phyloP scores from a whole-genome alignment of 1,139 yeast species.

The Pichia sp. region DNA sequence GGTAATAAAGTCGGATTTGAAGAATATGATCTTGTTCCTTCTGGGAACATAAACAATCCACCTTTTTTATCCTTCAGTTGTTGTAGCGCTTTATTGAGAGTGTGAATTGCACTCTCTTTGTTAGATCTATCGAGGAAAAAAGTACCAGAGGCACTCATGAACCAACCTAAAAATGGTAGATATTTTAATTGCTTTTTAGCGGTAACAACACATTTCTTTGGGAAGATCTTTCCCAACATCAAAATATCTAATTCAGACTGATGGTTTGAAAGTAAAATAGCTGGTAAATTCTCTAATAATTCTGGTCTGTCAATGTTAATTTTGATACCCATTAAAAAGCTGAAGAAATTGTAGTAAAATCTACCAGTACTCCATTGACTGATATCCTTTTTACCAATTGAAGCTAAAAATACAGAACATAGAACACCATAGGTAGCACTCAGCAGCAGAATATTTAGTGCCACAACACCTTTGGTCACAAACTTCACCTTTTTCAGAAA shows the following conservation, averaged over 20 bases:
- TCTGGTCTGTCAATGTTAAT: slow-evolving; percentile 61
- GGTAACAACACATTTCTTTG: slow-evolving; percentile 85
- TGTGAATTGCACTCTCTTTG: slow-evolving; percentile 64
- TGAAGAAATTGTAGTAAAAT: slow-evolving; percentile 57
- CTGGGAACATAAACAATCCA: slow-evolving; percentile 83
- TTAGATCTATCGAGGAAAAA: slow-evolving; percentile 84
- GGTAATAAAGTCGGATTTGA: slow-evolving; percentile 65
- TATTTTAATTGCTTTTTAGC: slow-evolving; percentile 80
- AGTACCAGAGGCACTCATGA: slow-evolving; percentile 84
- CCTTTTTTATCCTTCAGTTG: slow-evolving; percentile 52
- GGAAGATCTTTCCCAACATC: slow-evolving; percentile 74
- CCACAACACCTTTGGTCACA: slow-evolving; percentile 45
- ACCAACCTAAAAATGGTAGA: slow-evolving; percentile 96
- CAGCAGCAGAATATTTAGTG: slow-evolving; percentile 43
- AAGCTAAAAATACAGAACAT: slow-evolving; percentile 58
- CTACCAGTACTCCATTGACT: slow-evolving; percentile 91
- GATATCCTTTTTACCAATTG: slow-evolving; percentile 67
- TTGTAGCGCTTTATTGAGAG: slow-evolving; percentile 61
- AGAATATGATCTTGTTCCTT: slow-evolving; percentile 87
- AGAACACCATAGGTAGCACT: slow-evolving; percentile 71
- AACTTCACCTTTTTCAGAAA: slow-evolving; percentile 32
- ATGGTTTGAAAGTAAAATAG: slow-evolving; percentile 81
- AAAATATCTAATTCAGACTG: slow-evolving; percentile 84
- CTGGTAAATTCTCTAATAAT: slow-evolving; percentile 52
- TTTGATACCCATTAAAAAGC: slow-evolving; percentile 56